Evolutionary conservation across 371 early-diverging fungal species (phyloP).

Genomic region (Homolaphlyctis polyrhiza): DNA sequence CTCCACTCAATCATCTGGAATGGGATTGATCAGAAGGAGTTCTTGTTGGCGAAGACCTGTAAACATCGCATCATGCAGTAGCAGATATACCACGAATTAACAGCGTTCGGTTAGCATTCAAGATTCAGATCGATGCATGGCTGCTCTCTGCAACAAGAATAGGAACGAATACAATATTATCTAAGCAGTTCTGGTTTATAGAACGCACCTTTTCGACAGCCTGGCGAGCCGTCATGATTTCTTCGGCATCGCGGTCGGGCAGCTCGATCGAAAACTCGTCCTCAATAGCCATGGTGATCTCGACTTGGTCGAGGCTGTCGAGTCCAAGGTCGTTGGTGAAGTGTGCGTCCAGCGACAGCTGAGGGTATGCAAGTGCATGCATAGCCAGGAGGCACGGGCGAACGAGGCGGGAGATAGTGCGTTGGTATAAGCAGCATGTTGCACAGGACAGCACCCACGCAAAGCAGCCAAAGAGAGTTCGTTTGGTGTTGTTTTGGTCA

Average conservation of each 20-base stretch:
- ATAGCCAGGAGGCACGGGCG: background rate
- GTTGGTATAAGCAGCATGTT: background rate
- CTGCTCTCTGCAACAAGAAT: too few relatives aligned
- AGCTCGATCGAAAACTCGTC: constrained; percentile 98
- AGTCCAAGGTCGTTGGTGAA: constrained; percentile 92
- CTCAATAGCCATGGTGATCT: constrained; percentile 98
- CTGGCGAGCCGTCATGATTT: constrained; percentile 80
- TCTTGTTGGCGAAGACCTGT: constrained; percentile 29
- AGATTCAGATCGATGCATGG: too few relatives aligned
- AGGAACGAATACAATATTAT: too few relatives aligned
- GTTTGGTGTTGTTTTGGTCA: too few relatives aligned
- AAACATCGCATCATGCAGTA: too few relatives aligned
- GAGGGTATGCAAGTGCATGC: constrained; percentile 13
- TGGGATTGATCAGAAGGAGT: constrained; percentile 26
- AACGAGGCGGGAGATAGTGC: background rate
- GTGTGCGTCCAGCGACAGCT: constrained; percentile 81
- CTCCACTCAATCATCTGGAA: too few relatives aligned
- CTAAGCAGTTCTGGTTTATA: background rate
- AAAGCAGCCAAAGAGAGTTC: too few relatives aligned
- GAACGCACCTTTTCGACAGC: constrained; percentile 68
- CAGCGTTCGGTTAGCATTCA: too few relatives aligned
- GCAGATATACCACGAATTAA: too few relatives aligned
- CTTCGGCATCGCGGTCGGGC: constrained; percentile 95
- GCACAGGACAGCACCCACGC: too few relatives aligned
- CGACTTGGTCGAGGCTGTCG: constrained; percentile 94